Evolutionary conservation across 1,139 yeast species (phyloP), one percentile per base, ranked within the genome.

Genomic region (Meyerozyma smithsonii): DNA sequence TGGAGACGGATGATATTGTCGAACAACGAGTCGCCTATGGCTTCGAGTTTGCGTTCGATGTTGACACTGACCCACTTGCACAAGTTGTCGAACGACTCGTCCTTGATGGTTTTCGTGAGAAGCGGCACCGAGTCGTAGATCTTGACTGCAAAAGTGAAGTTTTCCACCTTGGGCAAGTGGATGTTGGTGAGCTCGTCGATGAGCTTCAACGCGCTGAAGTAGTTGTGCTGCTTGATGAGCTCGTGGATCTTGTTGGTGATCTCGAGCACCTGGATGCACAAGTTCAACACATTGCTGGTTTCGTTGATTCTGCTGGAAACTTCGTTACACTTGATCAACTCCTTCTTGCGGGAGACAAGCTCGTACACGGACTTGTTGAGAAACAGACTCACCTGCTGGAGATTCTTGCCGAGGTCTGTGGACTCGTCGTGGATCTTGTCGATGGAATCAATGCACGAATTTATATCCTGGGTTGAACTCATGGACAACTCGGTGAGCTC

Each of bases 171-270:
- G 32, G 81, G 81, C 38, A 85, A 65, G 49, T 85, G 89, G 34
- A 84, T 69, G 42, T 74, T 77, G 1, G 71, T 63, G 49, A 92
- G 66, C 52, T 84, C 94, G 45, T 88, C 92, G 42, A 89, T 66
- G 47, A 86, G 77, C 56, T 88, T 88, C 50, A 92, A 74, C 0
- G 97, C 97, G 45, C 85, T 85, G 60, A 88, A 92, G 52, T 87
- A 86, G 48, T 84, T 83, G 51, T 81, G 79, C 46, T 76, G 79
- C 45, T 79, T 77, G 47, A 89, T 84, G 55, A 89, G 67, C 38
- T 86, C 94, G 56, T 88, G 89, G 40, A 89, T 87, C 53, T 82
- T 84, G 59, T 89, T 90, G 19, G 96, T 85, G 51, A 84, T 74
- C 55, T 90, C 96, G 45, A 92, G 69, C 8, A 90, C 92, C 48